These are phyloP conservation scores for Ascochyta koolunga DNA, from an alignment of 2,329 filamentous ascomycete species.

Conservation along the genomic window DNA sequence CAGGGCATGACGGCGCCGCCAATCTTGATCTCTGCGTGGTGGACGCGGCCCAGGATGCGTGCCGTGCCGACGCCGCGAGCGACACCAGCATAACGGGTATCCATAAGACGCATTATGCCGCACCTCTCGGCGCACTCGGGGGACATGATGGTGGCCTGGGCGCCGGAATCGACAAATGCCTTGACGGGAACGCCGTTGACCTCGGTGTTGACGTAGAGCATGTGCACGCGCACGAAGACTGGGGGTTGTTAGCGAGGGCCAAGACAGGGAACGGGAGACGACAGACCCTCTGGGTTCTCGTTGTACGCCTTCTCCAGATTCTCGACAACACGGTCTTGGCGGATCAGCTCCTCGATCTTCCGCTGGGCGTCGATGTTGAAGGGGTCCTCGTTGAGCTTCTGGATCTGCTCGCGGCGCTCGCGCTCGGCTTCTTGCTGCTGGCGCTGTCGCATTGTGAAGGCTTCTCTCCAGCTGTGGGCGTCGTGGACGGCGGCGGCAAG, in stretches of 20 bases:
- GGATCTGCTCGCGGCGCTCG: conserved; percentile 82
- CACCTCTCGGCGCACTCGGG: conserved; percentile 88
- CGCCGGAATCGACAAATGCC: conserved; percentile 95
- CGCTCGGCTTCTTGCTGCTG: conserved; percentile 74
- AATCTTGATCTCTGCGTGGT: conserved; percentile 93
- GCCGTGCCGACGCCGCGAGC: conserved; percentile 94
- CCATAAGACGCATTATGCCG: conserved; percentile 94
- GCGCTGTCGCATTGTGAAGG: conserved; percentile 71
- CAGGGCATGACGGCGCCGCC: conserved; percentile 86
- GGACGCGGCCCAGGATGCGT: conserved; percentile 90
- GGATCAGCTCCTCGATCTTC: conserved; percentile 96
- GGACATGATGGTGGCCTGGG: conserved; percentile 98
- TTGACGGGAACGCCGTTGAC: conserved; percentile 93
- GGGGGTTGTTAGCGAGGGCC: conserved; percentile 23
- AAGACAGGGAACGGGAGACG: background rate
- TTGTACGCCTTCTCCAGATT: conserved; percentile 97
- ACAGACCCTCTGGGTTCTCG: conserved; percentile 91
- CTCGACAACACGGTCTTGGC: conserved; percentile 90
- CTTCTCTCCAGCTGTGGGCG: conserved; percentile 74
- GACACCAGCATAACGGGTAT: conserved; percentile 88
- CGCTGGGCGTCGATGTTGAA: conserved; percentile 91
- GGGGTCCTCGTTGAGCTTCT: conserved; percentile 86
- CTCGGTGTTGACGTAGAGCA: conserved; percentile 95
- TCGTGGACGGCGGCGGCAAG: conserved; percentile 79
- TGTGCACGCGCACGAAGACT: conserved; percentile 94